A percentile compares a stretch with the other conserved stretches of the same genome.
These are phyloP conservation scores for Inosperma sp. DNA, from an alignment of 768 basidiomycete genomes.

Conservation along the genomic window DNA sequence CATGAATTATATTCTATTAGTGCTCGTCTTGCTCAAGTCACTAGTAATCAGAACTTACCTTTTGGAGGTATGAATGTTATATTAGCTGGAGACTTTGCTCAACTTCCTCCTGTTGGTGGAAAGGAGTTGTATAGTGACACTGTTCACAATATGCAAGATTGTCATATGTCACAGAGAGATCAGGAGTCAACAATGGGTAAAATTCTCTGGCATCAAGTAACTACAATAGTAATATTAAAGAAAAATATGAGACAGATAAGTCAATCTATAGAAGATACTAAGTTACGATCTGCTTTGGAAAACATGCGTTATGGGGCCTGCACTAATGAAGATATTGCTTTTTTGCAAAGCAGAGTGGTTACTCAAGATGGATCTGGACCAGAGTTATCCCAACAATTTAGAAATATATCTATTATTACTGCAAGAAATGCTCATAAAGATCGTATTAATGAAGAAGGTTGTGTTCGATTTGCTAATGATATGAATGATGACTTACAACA, in stretches of 20 bases:
- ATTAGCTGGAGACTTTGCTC: conserved; percentile 45
- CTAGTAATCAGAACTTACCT: conserved; percentile 15
- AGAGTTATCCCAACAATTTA: conserved; percentile 14
- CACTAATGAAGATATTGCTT: conserved; percentile 20
- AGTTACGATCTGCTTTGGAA: conserved; percentile 26
- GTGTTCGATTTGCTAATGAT: conserved; percentile 26
- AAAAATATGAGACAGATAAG: conserved; percentile 32
- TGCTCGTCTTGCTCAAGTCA: conserved; percentile 19
- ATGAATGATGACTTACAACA: conserved; percentile 17
- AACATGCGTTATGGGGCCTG: conserved; percentile 33
- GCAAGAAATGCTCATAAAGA: conserved; percentile 30
- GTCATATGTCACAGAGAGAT: not conserved
- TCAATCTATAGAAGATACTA: conserved; percentile 20
- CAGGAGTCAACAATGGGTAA: conserved; percentile 26
- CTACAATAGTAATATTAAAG: conserved; percentile 31
- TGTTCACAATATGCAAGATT: conserved; percentile 2
- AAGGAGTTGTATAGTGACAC: conserved; percentile 13
- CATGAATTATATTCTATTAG: conserved; percentile 29
- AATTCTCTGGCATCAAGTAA: conserved; percentile 33
- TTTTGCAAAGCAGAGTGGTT: conserved; percentile 25
- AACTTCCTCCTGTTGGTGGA: conserved; percentile 33
- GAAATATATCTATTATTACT: conserved; percentile 34
- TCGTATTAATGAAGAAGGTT: conserved; percentile 27
- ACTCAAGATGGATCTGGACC: conserved; percentile 18
- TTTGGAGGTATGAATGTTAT: conserved; percentile 40